Conservation (phyloP, 2,329 filamentous ascomycete genomes). For the Alternaria brassicicola region DNA sequence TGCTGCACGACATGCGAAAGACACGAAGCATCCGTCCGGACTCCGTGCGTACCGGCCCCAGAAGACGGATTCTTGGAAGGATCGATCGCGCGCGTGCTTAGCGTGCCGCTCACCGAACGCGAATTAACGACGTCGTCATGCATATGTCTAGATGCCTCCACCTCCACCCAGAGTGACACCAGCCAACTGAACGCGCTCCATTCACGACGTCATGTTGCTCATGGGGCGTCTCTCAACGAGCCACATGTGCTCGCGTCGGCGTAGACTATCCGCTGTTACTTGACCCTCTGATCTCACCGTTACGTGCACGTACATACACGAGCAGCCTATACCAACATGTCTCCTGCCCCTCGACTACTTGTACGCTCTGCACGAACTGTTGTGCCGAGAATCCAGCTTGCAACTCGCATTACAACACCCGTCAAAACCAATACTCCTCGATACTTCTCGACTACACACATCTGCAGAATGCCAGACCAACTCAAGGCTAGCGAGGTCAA, state of each 20-base stretch:
- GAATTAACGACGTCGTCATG: conserved; percentile 30
- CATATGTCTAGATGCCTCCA: conserved; percentile 24
- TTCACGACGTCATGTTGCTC: conserved; percentile 30
- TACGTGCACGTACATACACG: conserved; percentile 19
- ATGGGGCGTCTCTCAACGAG: conserved; percentile 3
- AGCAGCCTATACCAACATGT: conserved; percentile 18
- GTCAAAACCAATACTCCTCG: conserved; percentile 4
- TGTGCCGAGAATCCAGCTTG: conserved; percentile 9
- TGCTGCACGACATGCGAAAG: not conserved
- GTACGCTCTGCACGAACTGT: conserved; percentile 15
- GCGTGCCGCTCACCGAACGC: conserved; percentile 20
- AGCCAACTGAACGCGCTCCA: conserved; percentile 12
- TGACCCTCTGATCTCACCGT: conserved; percentile 28
- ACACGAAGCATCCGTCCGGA: not conserved
- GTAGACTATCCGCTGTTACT: conserved; percentile 3
- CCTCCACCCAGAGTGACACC: conserved; percentile 19
- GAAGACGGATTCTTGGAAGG: not conserved
- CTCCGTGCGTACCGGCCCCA: conserved; percentile 6
- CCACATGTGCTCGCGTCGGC: conserved; percentile 4
- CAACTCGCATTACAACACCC: not conserved
- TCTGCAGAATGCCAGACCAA: conserved; percentile 54
- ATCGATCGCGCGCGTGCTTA: conserved; percentile 15
- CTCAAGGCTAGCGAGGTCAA: conserved; percentile 50
- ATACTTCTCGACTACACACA: conserved; percentile 25
- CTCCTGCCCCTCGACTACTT: conserved; percentile 21